Base-by-base conservation (phyloP, 306 rosid species). In the Potentilla sterilis region DNA sequence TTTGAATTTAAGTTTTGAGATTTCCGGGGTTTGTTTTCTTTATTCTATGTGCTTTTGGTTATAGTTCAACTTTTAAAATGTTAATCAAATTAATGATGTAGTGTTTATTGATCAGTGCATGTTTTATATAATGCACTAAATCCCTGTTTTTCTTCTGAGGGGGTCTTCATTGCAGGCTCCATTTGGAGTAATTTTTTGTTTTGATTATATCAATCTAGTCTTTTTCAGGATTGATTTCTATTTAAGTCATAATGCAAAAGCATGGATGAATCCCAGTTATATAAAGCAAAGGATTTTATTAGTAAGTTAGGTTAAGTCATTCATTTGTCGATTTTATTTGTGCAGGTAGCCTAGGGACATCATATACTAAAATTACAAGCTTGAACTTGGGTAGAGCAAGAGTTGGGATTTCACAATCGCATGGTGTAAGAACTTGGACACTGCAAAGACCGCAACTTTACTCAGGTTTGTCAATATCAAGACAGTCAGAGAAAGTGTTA, bases 311-410 rank as follows among this genome's bases (percentile, higher is more conserved):
- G 66, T 80, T 48, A 13, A 12, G 19, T 75, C 72, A 35, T 46
- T 70, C 1, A 28, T 35, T 62, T 77, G 34, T 63, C 28, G 41
- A 65, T 79, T 12, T 64, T 58, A 65, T 57, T 59, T 75, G 32
- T 47, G 73, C 91, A 91, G 98, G 91, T 90, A 87, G 85, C 86
- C 80, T 89, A 64, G 87, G 89, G 78, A 69, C 83, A 28, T 78
- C 88, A 77, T 80, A 83, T 78, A 52, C 84, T 70, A 83, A 83
- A 75, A 47, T 85, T 67, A 80, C 80, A 62, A 82, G 72, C 87
- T 82, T 86, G 78, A 73, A 70, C 79, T 81, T 81, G 65, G 46
- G 84, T 59, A 76, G 81, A 72, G 79, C 76, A 82, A 80, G 81
- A 80, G 58, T 62, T 75, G 84, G 84, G 75, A 47, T 81, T 66